These are phyloP conservation scores for Ballota nigra DNA, from an alignment of 257 asterid genomes.

Conservation along the genomic window DNA sequence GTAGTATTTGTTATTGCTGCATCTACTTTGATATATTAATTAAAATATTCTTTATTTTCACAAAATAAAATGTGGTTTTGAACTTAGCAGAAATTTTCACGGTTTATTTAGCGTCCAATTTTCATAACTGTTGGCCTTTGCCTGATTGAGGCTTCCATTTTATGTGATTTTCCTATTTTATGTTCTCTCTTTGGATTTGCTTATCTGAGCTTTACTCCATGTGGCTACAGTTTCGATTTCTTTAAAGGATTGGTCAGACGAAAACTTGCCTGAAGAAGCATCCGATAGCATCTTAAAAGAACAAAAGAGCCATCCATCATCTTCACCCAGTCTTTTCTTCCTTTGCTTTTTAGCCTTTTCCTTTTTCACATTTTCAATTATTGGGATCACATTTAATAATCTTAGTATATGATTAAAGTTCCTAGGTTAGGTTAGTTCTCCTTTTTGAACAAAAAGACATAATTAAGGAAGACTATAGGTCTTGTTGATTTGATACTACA, in stretches of 20 bases:
- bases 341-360: neutral
- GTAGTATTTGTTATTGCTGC: neutral
- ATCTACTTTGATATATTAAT: too few species aligned
- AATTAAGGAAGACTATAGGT: neutral
- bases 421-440: constrained; percentile 26
- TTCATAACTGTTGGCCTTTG: neutral
- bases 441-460: constrained; percentile 3
- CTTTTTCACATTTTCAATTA: neutral
- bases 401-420: constrained; percentile 15
- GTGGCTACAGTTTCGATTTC: constrained; percentile 82
- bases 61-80: too few species aligned
- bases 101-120: too few species aligned
- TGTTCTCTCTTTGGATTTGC: neutral
- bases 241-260: constrained; percentile 75
- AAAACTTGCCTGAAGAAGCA: constrained; percentile 45
- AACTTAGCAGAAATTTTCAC: too few species aligned
- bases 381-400: constrained; percentile 20
- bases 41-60: too few species aligned
- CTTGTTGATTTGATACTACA: neutral
- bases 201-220: constrained; percentile 13
- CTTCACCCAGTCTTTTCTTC: constrained; percentile 30
- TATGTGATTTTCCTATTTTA: constrained; percentile 17
- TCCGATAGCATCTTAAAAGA: constrained; percentile 13
- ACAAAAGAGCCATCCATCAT: constrained; percentile 3
- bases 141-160: constrained; percentile 2